Conservation (phyloP, 805 yeast species). For the Pachysolen tannophilus region DNA sequence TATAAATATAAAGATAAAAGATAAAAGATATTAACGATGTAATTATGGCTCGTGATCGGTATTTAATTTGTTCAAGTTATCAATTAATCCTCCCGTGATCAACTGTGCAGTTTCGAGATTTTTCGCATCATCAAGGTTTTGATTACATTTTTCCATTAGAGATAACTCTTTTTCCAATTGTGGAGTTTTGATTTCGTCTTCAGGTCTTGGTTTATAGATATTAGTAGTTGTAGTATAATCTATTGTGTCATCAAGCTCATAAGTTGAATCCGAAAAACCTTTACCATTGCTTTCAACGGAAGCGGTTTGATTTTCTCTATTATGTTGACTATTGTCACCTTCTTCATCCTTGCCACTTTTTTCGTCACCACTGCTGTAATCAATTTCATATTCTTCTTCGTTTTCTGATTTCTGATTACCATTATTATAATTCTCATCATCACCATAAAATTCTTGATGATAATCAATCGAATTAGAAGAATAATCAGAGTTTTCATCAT, state of each 20-base stretch:
- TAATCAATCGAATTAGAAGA: conserved; percentile 8
- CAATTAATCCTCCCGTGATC: conserved; percentile 1
- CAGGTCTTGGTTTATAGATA: conserved; percentile 2
- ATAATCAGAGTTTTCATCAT: conserved; percentile 11
- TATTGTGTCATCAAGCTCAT: conserved; percentile 6
- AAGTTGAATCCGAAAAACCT: conserved; percentile 1
- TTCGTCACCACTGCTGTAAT: conserved; percentile 17
- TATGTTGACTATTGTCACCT: conserved; percentile 9
- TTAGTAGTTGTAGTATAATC: conserved; percentile 2
- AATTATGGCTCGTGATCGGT: neutral
- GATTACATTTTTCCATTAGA: conserved; percentile 2
- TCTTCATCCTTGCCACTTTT: conserved; percentile 1
- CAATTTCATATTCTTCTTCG: conserved; percentile 23
- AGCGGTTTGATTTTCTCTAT: neutral
- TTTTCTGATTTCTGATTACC: conserved; percentile 10
- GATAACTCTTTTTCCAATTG: conserved; percentile 4
- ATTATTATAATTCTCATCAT: conserved; percentile 8
- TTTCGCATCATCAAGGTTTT: too few relatives aligned
- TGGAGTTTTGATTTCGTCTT: conserved; percentile 7
- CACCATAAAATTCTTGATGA: conserved; percentile 10
- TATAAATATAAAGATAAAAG: too few relatives aligned
- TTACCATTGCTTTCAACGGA: neutral
- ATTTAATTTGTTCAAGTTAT: conserved; percentile 1
- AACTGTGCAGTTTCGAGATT: conserved; percentile 1
- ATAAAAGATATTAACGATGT: too few relatives aligned